Base-by-base conservation (phyloP, 768 basidiomycete species). In the Daedalea quercina region DNA sequence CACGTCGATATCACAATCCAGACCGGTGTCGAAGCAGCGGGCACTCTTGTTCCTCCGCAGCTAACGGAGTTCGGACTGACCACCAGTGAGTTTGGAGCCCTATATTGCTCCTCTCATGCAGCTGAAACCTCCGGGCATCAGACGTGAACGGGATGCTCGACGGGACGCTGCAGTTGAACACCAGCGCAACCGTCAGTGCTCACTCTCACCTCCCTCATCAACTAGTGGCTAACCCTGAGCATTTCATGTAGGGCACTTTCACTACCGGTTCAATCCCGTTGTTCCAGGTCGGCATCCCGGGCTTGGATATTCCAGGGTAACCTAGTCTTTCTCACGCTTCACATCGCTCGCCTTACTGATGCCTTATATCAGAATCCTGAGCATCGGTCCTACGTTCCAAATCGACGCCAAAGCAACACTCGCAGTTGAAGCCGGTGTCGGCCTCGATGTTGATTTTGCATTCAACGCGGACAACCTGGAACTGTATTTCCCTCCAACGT, bases 261-360 rank as follows among this genome's bases (percentile, higher is more conserved):
- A 73, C 76, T 55, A 71, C 76, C 0, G 77, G 74, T 3, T 70
- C 69, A 40, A 64, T 76, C 48, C 59, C 62, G 15, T 58, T 81
- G 12, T 67, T 76, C 37, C 61, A 70, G 46, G 55, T 73, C 28
- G 74, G 74, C 1, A 66, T 81, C 51, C 76, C 76, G 1, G 78
- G 76, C 7, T 67, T 80, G 17, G 71, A 75, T 57, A 71, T 80
- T 62, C 76, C 77, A 41, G 76, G 73, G 76, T 76, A 63, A 12
- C 33, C 15, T 45, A 3, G 2, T 20, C 7, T n/a, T 25, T 26
- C 20, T 9, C 47, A 35, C 23, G 12, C 37, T 13, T 7, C n/a
- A 28, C 25, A 8, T 22, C 22, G 1, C 2, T 9, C 9, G n/a
- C n/a, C n/a, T n/a, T n/a, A n/a, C n/a, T n/a, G n/a, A n/a, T n/a